Evolutionary conservation across 139 green algal genomes (phyloP), one percentile per base, ranked within the genome.

Genomic region (Asterochloris sp.): DNA sequence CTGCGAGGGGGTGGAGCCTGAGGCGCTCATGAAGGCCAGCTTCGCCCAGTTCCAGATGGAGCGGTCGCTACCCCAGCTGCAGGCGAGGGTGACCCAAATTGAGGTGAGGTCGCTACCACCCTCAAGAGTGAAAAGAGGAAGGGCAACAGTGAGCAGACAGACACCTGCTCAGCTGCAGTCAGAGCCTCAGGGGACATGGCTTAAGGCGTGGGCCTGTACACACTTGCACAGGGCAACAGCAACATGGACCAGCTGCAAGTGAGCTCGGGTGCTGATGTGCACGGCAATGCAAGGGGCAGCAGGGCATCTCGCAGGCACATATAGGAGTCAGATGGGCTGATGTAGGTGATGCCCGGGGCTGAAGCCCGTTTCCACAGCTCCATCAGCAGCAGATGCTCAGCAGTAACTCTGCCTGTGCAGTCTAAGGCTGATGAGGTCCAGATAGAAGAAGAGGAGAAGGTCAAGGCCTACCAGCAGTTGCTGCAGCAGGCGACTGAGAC

Each of bases 31-130:
- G 84, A 75, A 38, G 13, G 71, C 73, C 29, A 84, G 69, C 27
- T 95, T 91, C 82, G 85, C 88, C 0, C 91, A 94, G 83, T 94
- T 92, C 68, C 91, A 96, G 86, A 69, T 85, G 74, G 87, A 95
- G 86, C 85, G 87, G 11, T 83, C 85, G 0, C 78, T 95, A 78
- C 94, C 94, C 0, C 75, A 78, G 19, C 86, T 97, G 79, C 78
- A 94, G 81, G 69, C 61, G 0, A 81, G 81, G 12, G 76, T 92
- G 15, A 62, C 71, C 1, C 62, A 67, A n/a, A 81, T 93, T 23
- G 86, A 92, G 87, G 87, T 84, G 73, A 68, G 24, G 38, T 54
- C 6, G 38, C 38, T 6, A 54, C 38, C 38, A 54, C 38, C 6
- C 38, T 6, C 38, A 2, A 54, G 6, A 54, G 6, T 10, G 6